Evolutionary conservation across 2,329 filamentous ascomycete species (phyloP).

Genomic region (Neurospora crassa): DNA sequence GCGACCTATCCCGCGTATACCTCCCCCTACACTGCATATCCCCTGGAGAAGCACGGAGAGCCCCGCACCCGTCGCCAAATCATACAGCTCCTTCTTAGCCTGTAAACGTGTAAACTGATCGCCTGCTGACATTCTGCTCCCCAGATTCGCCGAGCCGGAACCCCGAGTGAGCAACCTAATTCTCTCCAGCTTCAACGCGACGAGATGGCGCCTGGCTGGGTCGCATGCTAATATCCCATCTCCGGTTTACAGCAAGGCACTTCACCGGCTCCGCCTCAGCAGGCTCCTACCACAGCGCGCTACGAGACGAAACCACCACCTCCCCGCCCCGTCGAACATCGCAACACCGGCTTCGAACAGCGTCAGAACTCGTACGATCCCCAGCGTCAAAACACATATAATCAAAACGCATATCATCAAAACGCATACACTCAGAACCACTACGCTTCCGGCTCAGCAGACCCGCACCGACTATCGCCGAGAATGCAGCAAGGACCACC

Average conservation of each 20-base stretch:
- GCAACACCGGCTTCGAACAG: conserved; percentile 17
- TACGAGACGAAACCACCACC: conserved; percentile 42
- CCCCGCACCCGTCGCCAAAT: conserved; percentile 8
- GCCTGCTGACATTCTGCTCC: conserved; percentile 14
- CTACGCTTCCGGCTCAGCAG: conserved; percentile 6
- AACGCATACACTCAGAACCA: conserved; percentile 2
- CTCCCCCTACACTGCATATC: conserved; percentile 10
- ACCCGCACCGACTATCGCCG: conserved; percentile 13
- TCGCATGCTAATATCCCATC: neutral
- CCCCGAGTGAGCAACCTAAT: conserved; percentile 22
- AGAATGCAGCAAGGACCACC: conserved; percentile 18
- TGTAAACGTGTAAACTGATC: conserved; percentile 2
- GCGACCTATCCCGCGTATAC: neutral
- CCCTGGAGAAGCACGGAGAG: conserved; percentile 5
- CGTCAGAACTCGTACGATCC: conserved; percentile 6
- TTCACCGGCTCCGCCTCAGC: conserved; percentile 15
- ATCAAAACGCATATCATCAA: neutral
- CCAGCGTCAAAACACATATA: neutral
- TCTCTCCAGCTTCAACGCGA: conserved; percentile 4
- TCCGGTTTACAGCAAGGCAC: conserved; percentile 24
- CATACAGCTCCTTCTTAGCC: conserved; percentile 5
- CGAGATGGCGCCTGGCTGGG: conserved; percentile 2
- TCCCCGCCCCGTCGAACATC: conserved; percentile 27
- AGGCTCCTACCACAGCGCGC: conserved; percentile 21
- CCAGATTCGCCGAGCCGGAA: conserved; percentile 44